These are phyloP conservation scores for Haplographium delicatum DNA, from an alignment of 495 filamentous ascomycete genomes.

Conservation along the genomic window DNA sequence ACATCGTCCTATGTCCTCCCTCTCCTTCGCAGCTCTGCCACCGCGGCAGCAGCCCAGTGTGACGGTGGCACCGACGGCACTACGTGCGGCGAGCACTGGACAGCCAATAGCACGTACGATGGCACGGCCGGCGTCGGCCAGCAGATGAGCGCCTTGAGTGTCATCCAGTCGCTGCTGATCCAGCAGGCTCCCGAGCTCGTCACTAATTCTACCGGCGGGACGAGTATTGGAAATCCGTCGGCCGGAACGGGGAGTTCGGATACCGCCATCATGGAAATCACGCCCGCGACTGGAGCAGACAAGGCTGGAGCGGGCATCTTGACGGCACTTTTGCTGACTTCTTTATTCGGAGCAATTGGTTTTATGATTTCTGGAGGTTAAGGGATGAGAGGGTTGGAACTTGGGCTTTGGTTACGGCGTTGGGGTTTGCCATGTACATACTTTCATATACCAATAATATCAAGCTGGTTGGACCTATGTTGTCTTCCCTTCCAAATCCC, in stretches of 20 bases:
- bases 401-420: no score
- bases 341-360: constrained; percentile 4
- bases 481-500: no score
- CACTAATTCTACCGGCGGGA: constrained; percentile 62
- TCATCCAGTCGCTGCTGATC: constrained; percentile 53
- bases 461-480: no score
- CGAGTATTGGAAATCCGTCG: constrained; percentile 57
- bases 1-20: constrained; percentile 54
- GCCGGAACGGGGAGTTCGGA: constrained; percentile 4
- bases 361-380: constrained; percentile 15
- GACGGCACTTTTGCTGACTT: constrained; percentile 36
- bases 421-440: no score
- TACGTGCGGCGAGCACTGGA: constrained; percentile 71
- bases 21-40: constrained; percentile 57
- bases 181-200: constrained; percentile 43
- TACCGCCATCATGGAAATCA: constrained; percentile 16
- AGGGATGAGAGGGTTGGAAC: no score
- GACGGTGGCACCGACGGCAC: constrained; percentile 54
- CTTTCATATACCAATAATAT: no score
- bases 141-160: constrained; percentile 64
- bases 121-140: constrained; percentile 55
- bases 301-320: constrained; percentile 56
- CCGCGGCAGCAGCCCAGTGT: constrained; percentile 59
- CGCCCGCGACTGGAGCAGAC: constrained; percentile 44
- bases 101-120: constrained; percentile 44